Conservation (phyloP, 306 rosid genomes). For the Cicer bijugum region DNA sequence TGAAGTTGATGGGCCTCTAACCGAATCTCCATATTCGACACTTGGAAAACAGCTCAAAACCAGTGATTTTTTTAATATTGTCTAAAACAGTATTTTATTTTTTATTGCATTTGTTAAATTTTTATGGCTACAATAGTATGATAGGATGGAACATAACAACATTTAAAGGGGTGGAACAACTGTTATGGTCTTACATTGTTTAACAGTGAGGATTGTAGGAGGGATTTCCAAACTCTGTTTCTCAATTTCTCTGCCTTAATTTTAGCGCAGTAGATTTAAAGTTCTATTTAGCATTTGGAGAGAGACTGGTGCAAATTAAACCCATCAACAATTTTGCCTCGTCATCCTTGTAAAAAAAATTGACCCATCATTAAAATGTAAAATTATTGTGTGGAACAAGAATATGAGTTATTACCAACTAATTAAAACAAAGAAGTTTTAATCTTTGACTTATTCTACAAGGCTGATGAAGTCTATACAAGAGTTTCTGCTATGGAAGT, state of each 20-base stretch:
- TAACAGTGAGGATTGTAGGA: not conserved
- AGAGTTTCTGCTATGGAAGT: slow-evolving; percentile 5
- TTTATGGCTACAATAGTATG: slow-evolving; percentile 5
- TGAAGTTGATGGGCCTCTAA: slow-evolving; percentile 14
- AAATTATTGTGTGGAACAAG: not conserved
- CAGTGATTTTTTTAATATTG: not conserved
- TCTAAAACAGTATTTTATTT: not conserved
- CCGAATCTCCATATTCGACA: slow-evolving; percentile 10
- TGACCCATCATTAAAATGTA: not conserved
- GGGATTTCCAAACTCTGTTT: slow-evolving; percentile 28
- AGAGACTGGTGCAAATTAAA: not conserved
- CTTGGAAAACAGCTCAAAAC: not conserved
- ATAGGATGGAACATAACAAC: slow-evolving; percentile 11
- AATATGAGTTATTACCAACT: not conserved
- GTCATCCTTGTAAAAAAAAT: slow-evolving; percentile 4
- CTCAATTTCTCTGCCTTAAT: slow-evolving; percentile 18
- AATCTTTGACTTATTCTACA: not conserved
- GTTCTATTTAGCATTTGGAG: slow-evolving; percentile 24
- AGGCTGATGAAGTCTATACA: not conserved
- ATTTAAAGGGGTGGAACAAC: slow-evolving; percentile 30
- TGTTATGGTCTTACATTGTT: not conserved
- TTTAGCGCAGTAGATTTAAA: slow-evolving; percentile 3
- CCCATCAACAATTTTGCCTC: not conserved
- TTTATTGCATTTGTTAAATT: not conserved
- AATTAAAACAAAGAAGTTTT: not conserved